A percentile compares a stretch with the other conserved stretches of the same genome.
phyloP scores from a whole-genome alignment of 2,329 filamentous ascomycete species.

The Keithomyces neogunnii region DNA sequence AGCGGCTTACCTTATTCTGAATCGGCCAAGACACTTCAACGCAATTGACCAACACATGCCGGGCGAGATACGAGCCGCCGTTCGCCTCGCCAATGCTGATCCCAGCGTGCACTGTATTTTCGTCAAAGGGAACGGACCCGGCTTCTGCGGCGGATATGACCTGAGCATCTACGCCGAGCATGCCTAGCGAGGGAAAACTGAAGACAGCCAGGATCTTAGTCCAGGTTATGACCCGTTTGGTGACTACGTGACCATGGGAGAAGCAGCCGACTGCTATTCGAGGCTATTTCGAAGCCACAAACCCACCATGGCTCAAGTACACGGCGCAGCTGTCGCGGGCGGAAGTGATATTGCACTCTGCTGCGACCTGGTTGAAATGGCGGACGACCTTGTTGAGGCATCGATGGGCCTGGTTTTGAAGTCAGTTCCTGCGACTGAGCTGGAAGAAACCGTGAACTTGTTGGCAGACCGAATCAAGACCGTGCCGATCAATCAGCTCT shows the following conservation, averaged over 20 bases:
- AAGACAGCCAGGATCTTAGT: conserved; percentile 8
- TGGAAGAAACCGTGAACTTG: conserved; percentile 6
- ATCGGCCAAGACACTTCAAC: conserved; percentile 9
- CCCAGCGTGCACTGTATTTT: conserved; percentile 9
- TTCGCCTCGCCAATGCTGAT: conserved; percentile 7
- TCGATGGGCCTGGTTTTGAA: conserved; percentile 9
- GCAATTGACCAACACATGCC: conserved; percentile 9
- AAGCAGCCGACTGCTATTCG: conserved; percentile 9
- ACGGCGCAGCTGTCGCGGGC: conserved; percentile 9
- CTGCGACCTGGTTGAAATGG: conserved; percentile 10
- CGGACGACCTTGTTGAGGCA: conserved; percentile 6
- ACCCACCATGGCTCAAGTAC: conserved; percentile 11
- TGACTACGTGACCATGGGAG: conserved; percentile 8
- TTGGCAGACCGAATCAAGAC: conserved; percentile 8
- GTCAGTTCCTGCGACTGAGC: conserved; percentile 8
- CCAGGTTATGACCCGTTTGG: conserved; percentile 8
- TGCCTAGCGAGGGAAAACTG: conserved; percentile 8
- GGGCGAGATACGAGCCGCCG: conserved; percentile 6
- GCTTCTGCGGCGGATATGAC: conserved; percentile 11
- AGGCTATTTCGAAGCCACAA: conserved; percentile 10
- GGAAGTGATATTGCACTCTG: conserved; percentile 10
- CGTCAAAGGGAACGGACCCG: conserved; percentile 6
- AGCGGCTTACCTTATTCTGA: conserved; percentile 10
- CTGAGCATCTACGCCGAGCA: conserved; percentile 7
- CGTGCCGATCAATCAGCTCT: conserved; percentile 9